These are phyloP conservation scores for Fraxinus velutina DNA, from an alignment of 305 asterid species.

Conservation along the genomic window DNA sequence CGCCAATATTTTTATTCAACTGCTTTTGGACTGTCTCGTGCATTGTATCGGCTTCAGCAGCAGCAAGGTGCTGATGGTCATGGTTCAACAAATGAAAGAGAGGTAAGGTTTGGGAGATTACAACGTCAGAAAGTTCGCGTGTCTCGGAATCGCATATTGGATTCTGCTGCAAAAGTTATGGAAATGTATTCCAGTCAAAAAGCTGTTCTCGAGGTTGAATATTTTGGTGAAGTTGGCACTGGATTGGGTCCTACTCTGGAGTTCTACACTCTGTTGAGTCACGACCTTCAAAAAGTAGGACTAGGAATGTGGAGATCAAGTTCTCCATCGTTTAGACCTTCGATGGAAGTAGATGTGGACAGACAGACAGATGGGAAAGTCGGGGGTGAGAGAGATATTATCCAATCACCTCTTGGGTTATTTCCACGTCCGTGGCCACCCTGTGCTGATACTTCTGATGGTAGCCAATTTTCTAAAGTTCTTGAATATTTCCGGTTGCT, in stretches of 20 bases:
- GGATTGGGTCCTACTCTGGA: constrained; percentile 98
- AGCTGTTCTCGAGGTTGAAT: constrained; percentile 98
- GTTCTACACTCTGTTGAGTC: constrained; percentile 93
- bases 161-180: constrained; percentile 98
- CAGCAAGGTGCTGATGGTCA: constrained; percentile 96
- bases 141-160: constrained; percentile 84
- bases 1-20: constrained; percentile 98
- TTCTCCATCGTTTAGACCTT: constrained; percentile 37
- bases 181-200: constrained; percentile 98
- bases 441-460: constrained; percentile 59
- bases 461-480: constrained; percentile 58
- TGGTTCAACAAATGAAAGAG: constrained; percentile 75
- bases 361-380: constrained; percentile 25
- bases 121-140: constrained; percentile 99
- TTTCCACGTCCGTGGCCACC: constrained; percentile 93
- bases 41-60: constrained; percentile 90
- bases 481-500: constrained; percentile 73
- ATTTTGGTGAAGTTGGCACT: constrained; percentile 99
- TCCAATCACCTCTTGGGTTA: constrained; percentile 84
- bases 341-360: constrained; percentile 58
- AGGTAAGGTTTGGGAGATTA: constrained; percentile 76
- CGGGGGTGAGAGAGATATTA: constrained; percentile 46
- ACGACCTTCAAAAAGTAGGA: constrained; percentile 81
- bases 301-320: constrained; percentile 84
- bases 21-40: constrained; percentile 95